These are phyloP conservation scores for Parachlorella kessleri DNA, from an alignment of 139 green algal genomes.

Conservation along the genomic window DNA sequence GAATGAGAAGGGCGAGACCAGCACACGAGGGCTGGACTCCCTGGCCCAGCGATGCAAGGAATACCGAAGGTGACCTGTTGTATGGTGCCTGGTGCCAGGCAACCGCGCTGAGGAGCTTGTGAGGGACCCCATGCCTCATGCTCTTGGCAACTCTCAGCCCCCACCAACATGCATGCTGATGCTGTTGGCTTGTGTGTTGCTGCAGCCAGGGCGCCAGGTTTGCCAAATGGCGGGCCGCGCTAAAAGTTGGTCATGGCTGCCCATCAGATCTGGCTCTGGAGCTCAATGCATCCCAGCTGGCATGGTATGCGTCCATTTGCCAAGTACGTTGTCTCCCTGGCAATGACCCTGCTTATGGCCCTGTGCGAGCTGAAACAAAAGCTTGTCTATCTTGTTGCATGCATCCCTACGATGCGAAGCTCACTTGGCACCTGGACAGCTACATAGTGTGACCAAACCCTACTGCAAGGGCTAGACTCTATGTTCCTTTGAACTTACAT, in stretches of 20 bases:
- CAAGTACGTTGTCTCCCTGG: too few species aligned
- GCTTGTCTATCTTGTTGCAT: too few species aligned
- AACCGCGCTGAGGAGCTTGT: neutral
- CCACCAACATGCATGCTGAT: too few species aligned
- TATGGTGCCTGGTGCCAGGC: neutral
- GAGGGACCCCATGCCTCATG: too few species aligned
- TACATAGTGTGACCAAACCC: neutral
- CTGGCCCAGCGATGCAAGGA: conserved; percentile 67
- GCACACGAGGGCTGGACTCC: conserved; percentile 83
- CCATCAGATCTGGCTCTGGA: conserved; percentile 69
- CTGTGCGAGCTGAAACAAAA: too few species aligned
- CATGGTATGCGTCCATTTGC: conserved; percentile 88
- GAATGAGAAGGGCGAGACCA: conserved; percentile 73
- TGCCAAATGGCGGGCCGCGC: conserved; percentile 94
- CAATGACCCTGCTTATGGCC: too few species aligned
- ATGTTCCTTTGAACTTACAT: neutral
- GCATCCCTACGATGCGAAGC: too few species aligned
- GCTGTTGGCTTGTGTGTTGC: neutral
- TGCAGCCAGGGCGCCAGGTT: conserved; percentile 60
- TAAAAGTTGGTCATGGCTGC: conserved; percentile 66
- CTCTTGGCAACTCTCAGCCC: too few species aligned
- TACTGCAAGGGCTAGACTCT: neutral
- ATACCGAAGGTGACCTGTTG: conserved; percentile 70
- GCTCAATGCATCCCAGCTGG: conserved; percentile 86
- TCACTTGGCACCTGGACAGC: too few species aligned